Percentiles rank a stretch among this genome's conserved stretches.
Evolutionary conservation across 139 green algal genomes (phyloP).

Genomic region (Asterochloris sp.): DNA sequence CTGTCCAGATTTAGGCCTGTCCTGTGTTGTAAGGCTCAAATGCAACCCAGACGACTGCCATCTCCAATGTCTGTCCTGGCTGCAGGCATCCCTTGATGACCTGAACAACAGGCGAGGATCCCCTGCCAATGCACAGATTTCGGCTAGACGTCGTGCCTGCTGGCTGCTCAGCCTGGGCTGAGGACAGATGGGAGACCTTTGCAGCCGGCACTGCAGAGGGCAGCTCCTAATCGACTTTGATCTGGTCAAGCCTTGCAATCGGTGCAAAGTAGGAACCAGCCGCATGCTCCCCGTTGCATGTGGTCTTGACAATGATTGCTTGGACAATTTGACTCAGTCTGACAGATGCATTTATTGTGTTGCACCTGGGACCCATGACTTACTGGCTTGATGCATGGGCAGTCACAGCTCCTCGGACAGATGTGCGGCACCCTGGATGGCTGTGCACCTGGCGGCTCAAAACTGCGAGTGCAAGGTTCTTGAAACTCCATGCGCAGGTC

Average conservation of each 20-base stretch:
- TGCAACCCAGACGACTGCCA: background rate
- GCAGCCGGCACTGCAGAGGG: background rate
- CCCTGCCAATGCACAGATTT: slow-evolving; percentile 72
- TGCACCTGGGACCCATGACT: background rate
- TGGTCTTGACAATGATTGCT: background rate
- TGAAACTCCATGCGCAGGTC: slow-evolving; percentile 32
- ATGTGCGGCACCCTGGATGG: too few relatives aligned
- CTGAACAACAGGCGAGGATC: slow-evolving; percentile 44
- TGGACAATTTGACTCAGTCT: too few relatives aligned
- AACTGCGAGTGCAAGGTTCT: background rate
- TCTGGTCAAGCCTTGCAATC: slow-evolving; percentile 61
- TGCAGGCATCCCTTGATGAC: slow-evolving; percentile 31
- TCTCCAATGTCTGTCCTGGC: background rate
- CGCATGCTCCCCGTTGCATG: background rate
- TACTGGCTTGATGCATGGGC: background rate
- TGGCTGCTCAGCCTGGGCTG: slow-evolving; percentile 33
- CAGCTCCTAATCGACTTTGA: slow-evolving; percentile 32
- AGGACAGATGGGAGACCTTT: slow-evolving; percentile 52
- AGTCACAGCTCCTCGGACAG: background rate
- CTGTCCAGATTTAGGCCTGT: too few relatives aligned
- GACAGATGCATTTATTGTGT: too few relatives aligned
- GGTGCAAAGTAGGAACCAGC: slow-evolving; percentile 43
- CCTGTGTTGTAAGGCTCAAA: background rate
- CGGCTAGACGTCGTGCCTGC: slow-evolving; percentile 68
- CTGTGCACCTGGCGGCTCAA: background rate